Base-by-base conservation (phyloP, 768 basidiomycete genomes). In the Rhizopogon vinicolor region DNA sequence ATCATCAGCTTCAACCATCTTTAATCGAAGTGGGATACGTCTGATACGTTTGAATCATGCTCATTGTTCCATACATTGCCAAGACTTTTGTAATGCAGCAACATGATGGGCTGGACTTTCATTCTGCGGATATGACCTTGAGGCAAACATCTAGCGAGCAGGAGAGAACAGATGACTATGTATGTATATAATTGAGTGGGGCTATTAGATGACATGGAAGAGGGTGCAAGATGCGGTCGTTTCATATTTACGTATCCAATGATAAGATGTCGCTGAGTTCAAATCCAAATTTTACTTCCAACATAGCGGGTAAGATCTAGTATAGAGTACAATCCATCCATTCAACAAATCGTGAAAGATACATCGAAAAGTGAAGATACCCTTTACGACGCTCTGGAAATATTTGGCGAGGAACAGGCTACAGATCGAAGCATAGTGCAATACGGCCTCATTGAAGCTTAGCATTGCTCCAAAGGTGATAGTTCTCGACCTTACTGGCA, bases 391-490 rank as follows among this genome's bases (percentile, higher is more conserved):
- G 71, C 79, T 4, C 72, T 84, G 5, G 72, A 70, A 44, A 78
- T 84, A 56, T 66, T 84, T n/a, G 79, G 78, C 5, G 79, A 70
- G 18, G 69, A 75, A 44, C 67, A 67, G 42, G 71, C 75, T 1
- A 59, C 73, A 12, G 78, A 81, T 43, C 70, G 78, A 50, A 75
- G 69, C 37, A 52, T 69, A 31, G 76, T 86, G 46, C 63, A 58
- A 35, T 87, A 84, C 55, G 84, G 85, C 25, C 76, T 25, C 80
- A 33, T 68, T 86, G 53, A 68, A 55, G 33, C 67, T 87, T 53
- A 78, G 80, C 6, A 74, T 83, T 39, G 81, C 85, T 43, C 77
- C 79, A 40, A 86, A 87, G 80, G 86, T 80, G 48, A 54, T 19
- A 63, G 51, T 53, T 41, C 44, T 25, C 14, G 42, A 45, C 46